These are phyloP conservation scores for Chlorociboria aeruginascens DNA, from an alignment of 495 filamentous ascomycete genomes.

Conservation along the genomic window DNA sequence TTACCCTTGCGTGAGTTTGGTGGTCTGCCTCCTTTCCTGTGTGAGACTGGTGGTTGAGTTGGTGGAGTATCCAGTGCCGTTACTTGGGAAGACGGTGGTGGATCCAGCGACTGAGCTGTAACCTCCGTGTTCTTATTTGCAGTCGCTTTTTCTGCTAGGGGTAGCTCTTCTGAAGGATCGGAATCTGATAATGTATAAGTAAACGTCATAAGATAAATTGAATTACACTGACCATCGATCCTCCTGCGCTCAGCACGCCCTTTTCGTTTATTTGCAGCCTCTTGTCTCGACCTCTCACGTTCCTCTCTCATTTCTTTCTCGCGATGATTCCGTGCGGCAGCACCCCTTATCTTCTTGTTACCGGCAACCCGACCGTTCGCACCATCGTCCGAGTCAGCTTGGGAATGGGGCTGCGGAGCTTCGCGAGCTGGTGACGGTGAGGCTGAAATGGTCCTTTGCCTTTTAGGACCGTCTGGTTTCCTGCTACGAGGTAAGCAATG, in stretches of 20 bases:
- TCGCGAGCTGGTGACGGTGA: slow-evolving; percentile 46
- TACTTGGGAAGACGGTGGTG: slow-evolving; percentile 24
- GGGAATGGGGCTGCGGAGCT: slow-evolving; percentile 33
- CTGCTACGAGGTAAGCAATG: slow-evolving; percentile 18
- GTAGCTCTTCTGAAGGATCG: slow-evolving; percentile 46
- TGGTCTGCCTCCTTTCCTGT: slow-evolving; percentile 50
- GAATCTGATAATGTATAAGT: slow-evolving; percentile 35
- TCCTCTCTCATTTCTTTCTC: slow-evolving; percentile 68
- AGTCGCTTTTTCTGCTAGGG: slow-evolving; percentile 30
- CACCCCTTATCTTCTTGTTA: slow-evolving; percentile 51
- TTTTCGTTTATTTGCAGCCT: slow-evolving; percentile 64
- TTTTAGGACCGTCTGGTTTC: slow-evolving; percentile 40
- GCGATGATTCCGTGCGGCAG: slow-evolving; percentile 52
- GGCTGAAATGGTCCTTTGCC: slow-evolving; percentile 65
- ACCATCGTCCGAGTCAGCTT: slow-evolving; percentile 61
- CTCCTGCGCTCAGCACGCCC: slow-evolving; percentile 59
- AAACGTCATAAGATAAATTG: slow-evolving; percentile 9
- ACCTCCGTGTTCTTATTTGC: slow-evolving; percentile 21
- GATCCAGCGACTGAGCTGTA: slow-evolving; percentile 12
- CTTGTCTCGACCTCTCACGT: slow-evolving; percentile 51
- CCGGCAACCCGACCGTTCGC: slow-evolving; percentile 29
- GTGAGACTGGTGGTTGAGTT: slow-evolving; percentile 27
- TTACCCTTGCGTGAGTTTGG: slow-evolving; percentile 51
- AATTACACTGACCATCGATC: slow-evolving; percentile 53
- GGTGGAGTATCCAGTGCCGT: slow-evolving; percentile 24